These are phyloP conservation scores for Penicillium pulvis DNA, from an alignment of 495 filamentous ascomycete genomes.

Conservation along the genomic window DNA sequence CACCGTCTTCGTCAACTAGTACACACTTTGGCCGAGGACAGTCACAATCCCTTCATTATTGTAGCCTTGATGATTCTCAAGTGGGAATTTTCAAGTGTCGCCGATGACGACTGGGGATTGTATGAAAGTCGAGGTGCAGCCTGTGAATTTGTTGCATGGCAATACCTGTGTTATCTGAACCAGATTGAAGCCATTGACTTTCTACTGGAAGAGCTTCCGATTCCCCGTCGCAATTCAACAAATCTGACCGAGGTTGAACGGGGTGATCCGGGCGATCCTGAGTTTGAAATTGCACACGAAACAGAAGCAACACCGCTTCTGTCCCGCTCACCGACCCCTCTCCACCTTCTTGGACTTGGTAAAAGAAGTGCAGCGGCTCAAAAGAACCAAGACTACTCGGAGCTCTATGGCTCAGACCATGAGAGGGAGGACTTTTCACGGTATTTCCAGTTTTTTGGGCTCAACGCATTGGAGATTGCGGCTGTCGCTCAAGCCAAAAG, in stretches of 20 bases:
- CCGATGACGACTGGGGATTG: slow-evolving; percentile 68
- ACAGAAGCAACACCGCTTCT: slow-evolving; percentile 38
- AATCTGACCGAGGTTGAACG: slow-evolving; percentile 30
- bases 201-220: slow-evolving; percentile 76
- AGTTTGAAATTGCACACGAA: slow-evolving; percentile 15
- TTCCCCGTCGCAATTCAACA: slow-evolving; percentile 19
- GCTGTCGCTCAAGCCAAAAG: slow-evolving; percentile 86
- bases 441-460: slow-evolving; percentile 67
- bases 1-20: slow-evolving; percentile 66
- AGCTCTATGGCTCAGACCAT: slow-evolving; percentile 12
- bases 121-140: slow-evolving; percentile 78
- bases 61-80: slow-evolving; percentile 81
- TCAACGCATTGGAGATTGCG: slow-evolving; percentile 90
- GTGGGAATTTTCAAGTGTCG: slow-evolving; percentile 66
- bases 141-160: slow-evolving; percentile 91
- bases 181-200: slow-evolving; percentile 81
- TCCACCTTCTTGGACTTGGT: slow-evolving; percentile 23
- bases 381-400: background rate
- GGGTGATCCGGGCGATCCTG: slow-evolving; percentile 23
- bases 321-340: slow-evolving; percentile 25
- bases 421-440: slow-evolving; percentile 52
- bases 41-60: slow-evolving; percentile 73
- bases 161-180: slow-evolving; percentile 77
- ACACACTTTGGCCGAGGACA: slow-evolving; percentile 61
- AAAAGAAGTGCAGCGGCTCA: slow-evolving; percentile 1